Base-by-base conservation (phyloP, 176 grass and related monocot genomes). In the Oryza meyeriana region DNA sequence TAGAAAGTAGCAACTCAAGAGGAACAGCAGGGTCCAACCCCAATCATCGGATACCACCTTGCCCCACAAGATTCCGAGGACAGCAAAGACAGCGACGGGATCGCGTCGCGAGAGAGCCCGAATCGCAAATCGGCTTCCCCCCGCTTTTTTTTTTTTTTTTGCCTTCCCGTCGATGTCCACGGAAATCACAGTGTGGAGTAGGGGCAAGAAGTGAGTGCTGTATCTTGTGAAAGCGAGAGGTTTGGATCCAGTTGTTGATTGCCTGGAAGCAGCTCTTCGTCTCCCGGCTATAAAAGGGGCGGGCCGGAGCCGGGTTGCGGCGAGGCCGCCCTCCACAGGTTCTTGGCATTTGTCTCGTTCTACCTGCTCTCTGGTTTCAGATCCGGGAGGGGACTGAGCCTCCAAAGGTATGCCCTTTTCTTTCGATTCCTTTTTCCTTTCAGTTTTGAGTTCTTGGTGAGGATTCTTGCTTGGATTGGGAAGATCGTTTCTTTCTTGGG, bases 241-340 rank as follows among this genome's bases (percentile, higher is more conserved):
- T 59, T 80, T 81, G 64, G 71, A 89, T 16, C 12, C 12, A 22
- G 30, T 68, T 47, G 20, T 47, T 77, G 39, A 64, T 71, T 75
- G 39, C 39, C 13, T 38, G 78, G 80, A 42, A 62, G 80, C 81
- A 79, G 76, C 82, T 85, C 73, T 44, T 45, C 78, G 30, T 82
- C 55, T 61, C 28, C 27, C 61, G 44, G 45, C 61, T 78, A 86
- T 69, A 90, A 90, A 86, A 77, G 61, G 84, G 67, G 30, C 45
- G 73, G 34, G 39, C 14, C 44, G 61, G 16, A 17, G 59, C 33
- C 25, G 44, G 24, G 66, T 9, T 44, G 39, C 22, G 71, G 82
- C 30, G 76, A 64, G 78, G 42, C 36, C 8, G 50, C 10, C 57
- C 62, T 75, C 45, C 83, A 83, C 88, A 68, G 5, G 7, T 79